phyloP scores from a whole-genome alignment of 257 asterid species.

The Anisodus tanguticus region DNA sequence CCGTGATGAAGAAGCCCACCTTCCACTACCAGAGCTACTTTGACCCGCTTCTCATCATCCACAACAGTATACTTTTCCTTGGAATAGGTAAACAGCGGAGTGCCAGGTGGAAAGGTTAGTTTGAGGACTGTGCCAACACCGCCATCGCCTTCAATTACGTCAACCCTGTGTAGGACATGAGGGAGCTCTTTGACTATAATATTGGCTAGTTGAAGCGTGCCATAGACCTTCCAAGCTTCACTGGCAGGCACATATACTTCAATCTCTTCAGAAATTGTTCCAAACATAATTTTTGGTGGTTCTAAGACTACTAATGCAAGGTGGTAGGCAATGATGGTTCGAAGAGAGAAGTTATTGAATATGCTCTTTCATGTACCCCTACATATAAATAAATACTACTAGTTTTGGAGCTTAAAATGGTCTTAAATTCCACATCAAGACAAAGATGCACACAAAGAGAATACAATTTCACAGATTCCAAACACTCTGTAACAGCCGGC shows the following conservation, averaged over 20 bases:
- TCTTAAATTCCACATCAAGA: conserved; percentile 1
- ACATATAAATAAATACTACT: not conserved
- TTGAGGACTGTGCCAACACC: conserved; percentile 56
- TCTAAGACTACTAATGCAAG: not conserved
- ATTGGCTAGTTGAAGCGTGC: conserved; percentile 47
- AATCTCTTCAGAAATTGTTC: conserved; percentile 47
- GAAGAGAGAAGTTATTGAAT: not conserved
- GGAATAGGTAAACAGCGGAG: conserved; percentile 40
- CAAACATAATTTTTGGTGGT: conserved; percentile 40
- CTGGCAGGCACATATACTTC: conserved; percentile 53
- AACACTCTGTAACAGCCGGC: not conserved
- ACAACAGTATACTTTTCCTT: conserved; percentile 69
- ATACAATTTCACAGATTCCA: not conserved
- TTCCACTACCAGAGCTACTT: conserved; percentile 57
- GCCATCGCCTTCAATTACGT: conserved; percentile 62
- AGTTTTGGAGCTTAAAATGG: conserved; percentile 3
- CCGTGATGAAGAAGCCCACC: conserved; percentile 69
- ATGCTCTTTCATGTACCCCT: not conserved
- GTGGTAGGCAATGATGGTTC: not conserved
- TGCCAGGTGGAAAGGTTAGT: conserved; percentile 49
- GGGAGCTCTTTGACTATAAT: conserved; percentile 43
- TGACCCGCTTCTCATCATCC: conserved; percentile 55
- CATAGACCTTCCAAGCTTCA: conserved; percentile 69
- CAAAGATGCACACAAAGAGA: conserved; percentile 6
- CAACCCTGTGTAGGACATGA: conserved; percentile 42